phyloP scores from a whole-genome alignment of 2,329 filamentous ascomycete genomes.

The Colletotrichum liriopes region DNA sequence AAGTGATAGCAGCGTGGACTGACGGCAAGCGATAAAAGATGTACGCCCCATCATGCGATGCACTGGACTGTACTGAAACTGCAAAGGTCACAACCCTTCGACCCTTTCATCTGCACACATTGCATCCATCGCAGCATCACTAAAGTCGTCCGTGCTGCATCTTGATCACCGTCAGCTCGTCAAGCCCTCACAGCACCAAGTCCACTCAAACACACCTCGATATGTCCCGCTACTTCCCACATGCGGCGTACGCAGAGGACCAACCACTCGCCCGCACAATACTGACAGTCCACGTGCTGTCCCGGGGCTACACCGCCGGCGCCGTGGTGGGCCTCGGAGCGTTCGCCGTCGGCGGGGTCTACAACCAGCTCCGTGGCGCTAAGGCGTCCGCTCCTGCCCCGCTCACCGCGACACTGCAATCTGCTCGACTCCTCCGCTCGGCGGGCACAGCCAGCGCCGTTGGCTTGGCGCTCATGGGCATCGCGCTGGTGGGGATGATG shows the following conservation, averaged over 20 bases:
- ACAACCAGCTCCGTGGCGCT: constrained; percentile 47
- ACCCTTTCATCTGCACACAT: not conserved
- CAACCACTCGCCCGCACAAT: constrained; percentile 70
- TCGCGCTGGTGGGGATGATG: constrained; percentile 67
- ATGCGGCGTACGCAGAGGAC: constrained; percentile 74
- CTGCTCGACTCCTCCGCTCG: constrained; percentile 59
- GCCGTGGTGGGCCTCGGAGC: constrained; percentile 63
- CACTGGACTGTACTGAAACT: not conserved
- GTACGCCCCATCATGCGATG: no score
- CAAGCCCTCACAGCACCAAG: not conserved
- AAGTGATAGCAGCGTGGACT: not conserved
- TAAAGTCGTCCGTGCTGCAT: not conserved
- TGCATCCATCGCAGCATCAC: not conserved
- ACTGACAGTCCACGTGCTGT: constrained; percentile 72
- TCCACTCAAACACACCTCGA: not conserved
- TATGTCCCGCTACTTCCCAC: constrained; percentile 72
- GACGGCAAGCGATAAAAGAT: not conserved
- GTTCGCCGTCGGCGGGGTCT: constrained; percentile 52
- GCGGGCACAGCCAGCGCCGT: constrained; percentile 62
- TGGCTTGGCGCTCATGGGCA: constrained; percentile 60
- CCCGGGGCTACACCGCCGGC: constrained; percentile 69
- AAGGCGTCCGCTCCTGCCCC: not conserved
- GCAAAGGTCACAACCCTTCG: not conserved
- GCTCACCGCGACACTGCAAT: constrained; percentile 17
- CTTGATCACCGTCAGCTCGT: not conserved